Percentiles rank a stretch among this genome's conserved stretches.
These are phyloP conservation scores for Thraustochytrium sp. DNA, from an alignment of 352 stramenopile species.

Conservation along the genomic window DNA sequence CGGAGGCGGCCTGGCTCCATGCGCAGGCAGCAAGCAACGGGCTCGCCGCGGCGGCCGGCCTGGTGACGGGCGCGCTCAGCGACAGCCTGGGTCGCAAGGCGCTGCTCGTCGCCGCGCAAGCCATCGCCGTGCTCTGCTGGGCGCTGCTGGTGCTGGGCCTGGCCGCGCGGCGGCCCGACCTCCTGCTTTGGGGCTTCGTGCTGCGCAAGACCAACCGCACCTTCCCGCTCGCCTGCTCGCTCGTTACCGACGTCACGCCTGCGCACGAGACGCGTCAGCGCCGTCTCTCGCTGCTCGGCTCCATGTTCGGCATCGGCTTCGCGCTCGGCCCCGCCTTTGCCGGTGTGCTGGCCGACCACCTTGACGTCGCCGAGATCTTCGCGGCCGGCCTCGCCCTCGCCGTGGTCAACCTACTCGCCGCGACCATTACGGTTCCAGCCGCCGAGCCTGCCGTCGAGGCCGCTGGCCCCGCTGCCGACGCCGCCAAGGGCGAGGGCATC, in stretches of 20 bases:
- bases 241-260: constrained; percentile 1
- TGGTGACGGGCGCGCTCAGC: not conserved
- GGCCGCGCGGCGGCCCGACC: not conserved
- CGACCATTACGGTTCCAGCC: too few relatives aligned
- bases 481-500: too few relatives aligned
- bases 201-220: constrained; percentile 7
- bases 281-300: not conserved
- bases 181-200: constrained; percentile 9
- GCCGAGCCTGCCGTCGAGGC: too few relatives aligned
- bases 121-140: not conserved
- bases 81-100: not conserved
- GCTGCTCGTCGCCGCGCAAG: not conserved
- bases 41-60: not conserved
- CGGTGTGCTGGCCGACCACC: not conserved
- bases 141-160: not conserved
- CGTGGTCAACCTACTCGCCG: not conserved
- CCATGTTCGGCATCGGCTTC: constrained; percentile 28
- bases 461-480: too few relatives aligned
- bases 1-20: not conserved
- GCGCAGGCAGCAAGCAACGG: not conserved
- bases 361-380: not conserved
- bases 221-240: not conserved
- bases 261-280: not conserved
- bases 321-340: not conserved
- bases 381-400: not conserved